Percentiles rank a stretch among this genome's conserved stretches.
phyloP scores from a whole-genome alignment of 768 basidiomycete genomes.

The Serendipita sp. region DNA sequence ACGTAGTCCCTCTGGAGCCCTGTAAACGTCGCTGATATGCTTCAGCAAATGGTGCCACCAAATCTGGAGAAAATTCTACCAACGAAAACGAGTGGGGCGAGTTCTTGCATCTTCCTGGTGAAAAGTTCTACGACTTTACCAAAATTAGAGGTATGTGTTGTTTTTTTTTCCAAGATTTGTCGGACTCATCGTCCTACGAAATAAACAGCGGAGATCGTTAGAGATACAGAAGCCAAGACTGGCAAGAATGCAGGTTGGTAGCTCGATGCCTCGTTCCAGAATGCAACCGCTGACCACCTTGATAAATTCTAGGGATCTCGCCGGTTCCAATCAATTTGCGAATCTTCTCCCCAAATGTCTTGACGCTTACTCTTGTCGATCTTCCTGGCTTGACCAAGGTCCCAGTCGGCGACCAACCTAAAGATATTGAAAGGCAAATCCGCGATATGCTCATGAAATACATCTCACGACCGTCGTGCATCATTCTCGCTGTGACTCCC shows the following conservation, averaged over 20 bases:
- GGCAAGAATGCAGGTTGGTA: conserved; percentile 71
- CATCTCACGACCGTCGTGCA: conserved; percentile 88
- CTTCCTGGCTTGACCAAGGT: conserved; percentile 91
- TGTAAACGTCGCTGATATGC: conserved; percentile 13
- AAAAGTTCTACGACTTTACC: conserved; percentile 95
- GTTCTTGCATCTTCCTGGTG: conserved; percentile 87
- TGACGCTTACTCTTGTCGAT: conserved; percentile 95
- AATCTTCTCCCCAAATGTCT: conserved; percentile 91
- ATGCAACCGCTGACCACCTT: background rate
- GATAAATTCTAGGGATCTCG: conserved; percentile 58
- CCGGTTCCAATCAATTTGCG: conserved; percentile 94
- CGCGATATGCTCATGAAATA: conserved; percentile 92
- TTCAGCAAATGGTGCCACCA: conserved; percentile 14
- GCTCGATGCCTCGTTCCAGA: background rate
- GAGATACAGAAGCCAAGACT: conserved; percentile 96
- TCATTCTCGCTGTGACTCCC: conserved; percentile 89
- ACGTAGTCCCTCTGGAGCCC: conserved; percentile 31
- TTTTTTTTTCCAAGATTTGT: background rate
- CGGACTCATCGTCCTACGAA: conserved; percentile 31
- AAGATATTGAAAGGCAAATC: conserved; percentile 96
- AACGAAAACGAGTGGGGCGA: conserved; percentile 98
- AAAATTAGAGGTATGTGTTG: conserved; percentile 10
- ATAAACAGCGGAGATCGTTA: conserved; percentile 81
- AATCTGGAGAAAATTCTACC: conserved; percentile 48
- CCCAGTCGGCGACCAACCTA: conserved; percentile 90